phyloP scores from a whole-genome alignment of 805 yeast genomes.

The Metschnikowia sp. region DNA sequence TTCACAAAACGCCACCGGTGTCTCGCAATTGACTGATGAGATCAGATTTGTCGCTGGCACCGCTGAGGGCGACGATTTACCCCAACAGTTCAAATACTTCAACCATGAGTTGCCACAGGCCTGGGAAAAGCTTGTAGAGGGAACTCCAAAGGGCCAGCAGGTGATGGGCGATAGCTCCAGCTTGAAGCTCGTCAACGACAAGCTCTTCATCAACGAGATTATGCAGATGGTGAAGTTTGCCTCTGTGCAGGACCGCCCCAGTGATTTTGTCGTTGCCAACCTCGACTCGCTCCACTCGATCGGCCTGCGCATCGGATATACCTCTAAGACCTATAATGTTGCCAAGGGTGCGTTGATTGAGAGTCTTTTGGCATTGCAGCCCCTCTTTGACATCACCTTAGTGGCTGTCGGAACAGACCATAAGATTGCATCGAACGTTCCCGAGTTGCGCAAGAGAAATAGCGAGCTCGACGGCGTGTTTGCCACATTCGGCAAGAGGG shows the following conservation, averaged over 20 bases:
- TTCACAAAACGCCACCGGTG: slow-evolving; percentile 5
- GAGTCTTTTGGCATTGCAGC: slow-evolving; percentile 14
- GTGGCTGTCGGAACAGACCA: slow-evolving; percentile 18
- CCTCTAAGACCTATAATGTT: slow-evolving; percentile 39
- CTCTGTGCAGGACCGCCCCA: slow-evolving; percentile 18
- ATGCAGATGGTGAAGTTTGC: slow-evolving; percentile 45
- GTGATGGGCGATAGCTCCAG: slow-evolving; percentile 19
- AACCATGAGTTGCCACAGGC: slow-evolving; percentile 30
- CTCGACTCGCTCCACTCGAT: slow-evolving; percentile 42
- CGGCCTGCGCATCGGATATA: slow-evolving; percentile 40
- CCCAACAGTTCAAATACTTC: slow-evolving; percentile 24
- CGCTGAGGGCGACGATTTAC: slow-evolving; percentile 4
- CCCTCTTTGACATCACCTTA: slow-evolving; percentile 21
- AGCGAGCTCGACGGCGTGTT: slow-evolving; percentile 18
- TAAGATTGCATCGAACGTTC: slow-evolving; percentile 11
- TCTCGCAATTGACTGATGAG: slow-evolving; percentile 25
- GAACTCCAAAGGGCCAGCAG: slow-evolving; percentile 3
- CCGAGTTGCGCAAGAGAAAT: slow-evolving; percentile 14
- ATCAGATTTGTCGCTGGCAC: slow-evolving; percentile 19
- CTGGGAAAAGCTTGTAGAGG: slow-evolving; percentile 32
- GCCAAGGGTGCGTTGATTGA: slow-evolving; percentile 32
- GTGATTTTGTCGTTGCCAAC: slow-evolving; percentile 33
- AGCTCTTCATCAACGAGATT: slow-evolving; percentile 46
- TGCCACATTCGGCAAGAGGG: slow-evolving; percentile 15
- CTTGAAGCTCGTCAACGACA: slow-evolving; percentile 39